Conservation (phyloP, 192 early-diverging fungal species). For the Coemansia sp. region DNA sequence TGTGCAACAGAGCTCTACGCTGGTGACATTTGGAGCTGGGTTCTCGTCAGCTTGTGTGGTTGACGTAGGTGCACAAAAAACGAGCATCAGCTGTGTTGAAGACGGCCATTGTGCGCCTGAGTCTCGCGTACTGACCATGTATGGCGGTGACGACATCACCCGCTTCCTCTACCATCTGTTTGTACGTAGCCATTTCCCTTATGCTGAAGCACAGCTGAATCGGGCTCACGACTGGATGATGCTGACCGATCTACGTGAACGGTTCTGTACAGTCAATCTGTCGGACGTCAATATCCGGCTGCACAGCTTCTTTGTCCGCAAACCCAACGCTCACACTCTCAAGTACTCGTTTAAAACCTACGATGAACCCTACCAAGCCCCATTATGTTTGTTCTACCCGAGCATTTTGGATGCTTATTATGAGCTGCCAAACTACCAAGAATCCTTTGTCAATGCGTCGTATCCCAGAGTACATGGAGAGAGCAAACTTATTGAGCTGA, state of each 20-base stretch:
- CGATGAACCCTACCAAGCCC: slow-evolving; percentile 77
- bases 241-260: slow-evolving; percentile 78
- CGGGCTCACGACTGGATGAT: slow-evolving; percentile 72
- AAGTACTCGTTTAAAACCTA: slow-evolving; percentile 84
- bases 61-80: slow-evolving; percentile 89
- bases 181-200: slow-evolving; percentile 69
- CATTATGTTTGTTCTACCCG: slow-evolving; percentile 66
- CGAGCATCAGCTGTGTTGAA: slow-evolving; percentile 79
- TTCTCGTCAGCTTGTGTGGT: slow-evolving; percentile 83
- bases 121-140: slow-evolving; percentile 64
- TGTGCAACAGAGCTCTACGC: slow-evolving; percentile 76
- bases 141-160: slow-evolving; percentile 90
- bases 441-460: slow-evolving; percentile 21
- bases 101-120: slow-evolving; percentile 75
- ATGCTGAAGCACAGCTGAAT: slow-evolving; percentile 60
- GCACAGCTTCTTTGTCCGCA: slow-evolving; percentile 76
- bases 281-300: slow-evolving; percentile 80
- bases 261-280: slow-evolving; percentile 80
- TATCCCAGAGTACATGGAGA: slow-evolving; percentile 14
- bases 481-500: slow-evolving; percentile 1
- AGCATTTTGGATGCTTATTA: slow-evolving; percentile 38
- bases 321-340: slow-evolving; percentile 61
- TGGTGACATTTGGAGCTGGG: slow-evolving; percentile 85
- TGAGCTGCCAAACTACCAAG: slow-evolving; percentile 34
- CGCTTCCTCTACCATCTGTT: slow-evolving; percentile 67